Base-by-base conservation (phyloP, 495 filamentous ascomycete species). In the Annulohypoxylon stygium region DNA sequence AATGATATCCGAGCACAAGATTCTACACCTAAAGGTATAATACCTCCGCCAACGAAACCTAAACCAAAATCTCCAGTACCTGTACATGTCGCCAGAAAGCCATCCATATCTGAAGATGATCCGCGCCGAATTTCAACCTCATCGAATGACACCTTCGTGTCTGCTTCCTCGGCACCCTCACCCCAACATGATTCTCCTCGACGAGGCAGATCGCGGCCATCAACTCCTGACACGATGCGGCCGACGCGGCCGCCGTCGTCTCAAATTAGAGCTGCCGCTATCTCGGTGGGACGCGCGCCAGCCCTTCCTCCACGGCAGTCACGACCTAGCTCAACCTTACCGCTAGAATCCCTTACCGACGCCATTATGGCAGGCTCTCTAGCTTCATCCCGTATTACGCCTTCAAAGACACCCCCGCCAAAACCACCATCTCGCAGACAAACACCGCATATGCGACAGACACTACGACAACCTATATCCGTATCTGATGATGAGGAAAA, bases 301-400 rank as follows among this genome's bases (percentile, higher is more conserved):
- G 26, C 51, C 11, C 76, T 53, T 20, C 78, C 37, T 30, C 73
- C 51, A 53, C 74, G 55, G 37, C 54, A 39, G 18, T 23, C 37
- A 26, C 43, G 75, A 12, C 58, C 62, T 6, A 59, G 58, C 8
- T 69, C 77, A n/a, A 80, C 69, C 47, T 60, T 85, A 7, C 70
- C 77, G 47, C 70, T 86, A 14, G 75, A 81, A 16, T 85, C 83
- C 0, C 81, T 88, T 18, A 84, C 85, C 20, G 90, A 94, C 80
- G 93, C 96, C 59, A 94, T 97, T 71, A 86, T 96, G 45, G 96
- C 94, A 23, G 93, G 93, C 55, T 93, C 91, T 62, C 83, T 96
- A 4, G 95, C 94, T 45, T 91, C 94, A 5, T 88, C 92, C 2
- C 83, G 84, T 63, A 61, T 81, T 54, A 71, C 73, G 63, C 57